These are phyloP conservation scores for Pyricularia grisea DNA, from an alignment of 2,329 filamentous ascomycete genomes.

Conservation along the genomic window DNA sequence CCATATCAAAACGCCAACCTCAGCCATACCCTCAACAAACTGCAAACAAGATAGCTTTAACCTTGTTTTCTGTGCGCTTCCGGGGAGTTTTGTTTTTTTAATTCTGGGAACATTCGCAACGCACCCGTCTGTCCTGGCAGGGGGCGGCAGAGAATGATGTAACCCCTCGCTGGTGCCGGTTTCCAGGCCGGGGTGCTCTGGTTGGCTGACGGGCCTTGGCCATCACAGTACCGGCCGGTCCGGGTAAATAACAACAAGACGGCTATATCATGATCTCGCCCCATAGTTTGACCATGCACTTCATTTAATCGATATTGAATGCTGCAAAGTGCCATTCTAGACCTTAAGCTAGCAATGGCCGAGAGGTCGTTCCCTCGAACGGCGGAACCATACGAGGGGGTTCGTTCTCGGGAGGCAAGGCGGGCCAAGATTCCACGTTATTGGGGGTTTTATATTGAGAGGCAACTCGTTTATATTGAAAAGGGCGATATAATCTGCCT, in stretches of 20 bases:
- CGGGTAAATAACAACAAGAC: not conserved
- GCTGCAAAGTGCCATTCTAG: not conserved
- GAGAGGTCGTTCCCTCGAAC: not conserved
- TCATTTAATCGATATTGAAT: not conserved
- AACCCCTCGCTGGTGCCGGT: not conserved
- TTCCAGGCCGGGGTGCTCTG: not conserved
- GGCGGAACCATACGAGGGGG: not conserved
- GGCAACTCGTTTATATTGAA: not conserved
- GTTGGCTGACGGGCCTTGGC: not conserved
- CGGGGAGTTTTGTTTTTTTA: not conserved
- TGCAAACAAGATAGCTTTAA: not conserved
- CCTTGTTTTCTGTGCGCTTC: not conserved
- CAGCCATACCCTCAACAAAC: not conserved
- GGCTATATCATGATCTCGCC: not conserved
- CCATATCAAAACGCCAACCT: not conserved
- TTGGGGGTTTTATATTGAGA: not conserved
- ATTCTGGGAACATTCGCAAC: not conserved
- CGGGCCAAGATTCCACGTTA: not conserved
- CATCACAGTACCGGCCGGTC: not conserved
- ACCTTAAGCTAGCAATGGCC: not conserved
- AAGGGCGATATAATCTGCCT: not conserved
- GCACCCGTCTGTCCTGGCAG: not conserved
- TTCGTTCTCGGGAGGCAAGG: not conserved
- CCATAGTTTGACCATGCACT: not conserved
- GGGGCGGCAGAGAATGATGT: not conserved